Evolutionary conservation across 176 grass and related monocot species (phyloP), one percentile per base, ranked within the genome.

Genomic region (Neostapfia colusana): DNA sequence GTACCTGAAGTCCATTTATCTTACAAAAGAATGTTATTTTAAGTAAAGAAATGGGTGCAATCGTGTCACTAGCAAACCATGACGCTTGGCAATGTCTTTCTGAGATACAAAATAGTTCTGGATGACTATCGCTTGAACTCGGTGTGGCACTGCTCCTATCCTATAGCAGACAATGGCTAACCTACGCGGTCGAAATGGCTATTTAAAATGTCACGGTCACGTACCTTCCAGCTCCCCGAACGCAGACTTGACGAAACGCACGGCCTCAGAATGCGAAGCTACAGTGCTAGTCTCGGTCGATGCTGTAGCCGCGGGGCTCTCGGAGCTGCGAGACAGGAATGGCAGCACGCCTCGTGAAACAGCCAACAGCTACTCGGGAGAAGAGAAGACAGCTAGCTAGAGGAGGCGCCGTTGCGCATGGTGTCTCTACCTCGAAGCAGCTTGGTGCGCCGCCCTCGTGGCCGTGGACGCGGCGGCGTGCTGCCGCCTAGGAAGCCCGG

Each of bases 201-300:
- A 34, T 48, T 48, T 51, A 62, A 21, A 63, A 18, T 21, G 34
- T 39, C 7, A 20, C 16, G 23, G 17, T 10, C 13, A 79, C 51
- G 16, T 63, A 90, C 84, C 89, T 87, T 84, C 44, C 15, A 78
- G 81, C 6, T 49, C 72, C 31, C 74, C 85, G 57, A 87, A 87
- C 16, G 85, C 34, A 10, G 89, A 84, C 66, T 81, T 87, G 72
- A 91, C 74, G 69, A 87, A 91, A 81, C 49, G 54, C 7, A 91
- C 20, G 6, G 84, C 23, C 44, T 91, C 66, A 84, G 66, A 72
- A 12, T 78, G 72, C 39, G 67, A 81, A 12, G 72, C 15, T 20
- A 56, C 49, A 50, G 17, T 6, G 36, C 17, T 28, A 24, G 56
- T 14, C 20, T 84, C 81, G 57, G 10, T 77, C 6, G 77, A 42